Evolutionary conservation across 2,329 filamentous ascomycete species (phyloP).

Genomic region (Cordyceps cicadae): DNA sequence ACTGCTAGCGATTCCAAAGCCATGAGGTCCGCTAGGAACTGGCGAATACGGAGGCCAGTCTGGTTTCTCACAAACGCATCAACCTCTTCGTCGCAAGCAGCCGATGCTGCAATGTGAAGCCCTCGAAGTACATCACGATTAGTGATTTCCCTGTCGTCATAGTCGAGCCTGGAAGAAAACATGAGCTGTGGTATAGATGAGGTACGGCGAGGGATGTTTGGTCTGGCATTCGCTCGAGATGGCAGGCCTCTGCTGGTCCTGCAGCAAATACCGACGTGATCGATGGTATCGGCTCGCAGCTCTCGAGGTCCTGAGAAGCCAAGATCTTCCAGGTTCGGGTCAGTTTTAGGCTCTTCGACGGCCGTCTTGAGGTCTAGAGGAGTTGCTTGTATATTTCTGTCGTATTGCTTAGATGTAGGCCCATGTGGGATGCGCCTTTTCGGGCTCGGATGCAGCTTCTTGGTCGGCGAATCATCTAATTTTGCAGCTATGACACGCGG

Average conservation of each 20-base stretch:
- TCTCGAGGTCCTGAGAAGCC: not conserved
- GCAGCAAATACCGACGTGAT: constrained; percentile 18
- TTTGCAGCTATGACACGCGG: not conserved
- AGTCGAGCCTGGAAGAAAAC: constrained; percentile 18
- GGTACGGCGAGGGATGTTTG: constrained; percentile 27
- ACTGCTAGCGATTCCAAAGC: constrained; percentile 39
- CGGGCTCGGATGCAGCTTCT: not conserved
- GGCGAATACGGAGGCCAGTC: constrained; percentile 45
- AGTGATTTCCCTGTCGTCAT: constrained; percentile 32
- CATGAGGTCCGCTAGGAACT: constrained; percentile 46
- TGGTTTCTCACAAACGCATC: constrained; percentile 43
- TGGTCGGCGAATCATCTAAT: not conserved
- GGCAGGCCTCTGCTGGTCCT: constrained; percentile 17
- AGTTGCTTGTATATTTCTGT: not conserved
- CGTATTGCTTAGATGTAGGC: constrained; percentile 6
- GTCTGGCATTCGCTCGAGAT: constrained; percentile 19
- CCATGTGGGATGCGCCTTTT: constrained; percentile 4
- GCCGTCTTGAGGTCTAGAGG: not conserved
- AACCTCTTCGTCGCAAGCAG: constrained; percentile 46
- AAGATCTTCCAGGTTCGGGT: not conserved
- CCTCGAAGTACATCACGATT: constrained; percentile 47
- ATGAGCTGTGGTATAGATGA: constrained; percentile 25
- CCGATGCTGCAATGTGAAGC: constrained; percentile 46
- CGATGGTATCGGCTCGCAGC: not conserved
- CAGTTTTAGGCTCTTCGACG: not conserved